These are phyloP conservation scores for Penicillium sp. DNA, from an alignment of 2,329 filamentous ascomycete genomes.

Conservation along the genomic window DNA sequence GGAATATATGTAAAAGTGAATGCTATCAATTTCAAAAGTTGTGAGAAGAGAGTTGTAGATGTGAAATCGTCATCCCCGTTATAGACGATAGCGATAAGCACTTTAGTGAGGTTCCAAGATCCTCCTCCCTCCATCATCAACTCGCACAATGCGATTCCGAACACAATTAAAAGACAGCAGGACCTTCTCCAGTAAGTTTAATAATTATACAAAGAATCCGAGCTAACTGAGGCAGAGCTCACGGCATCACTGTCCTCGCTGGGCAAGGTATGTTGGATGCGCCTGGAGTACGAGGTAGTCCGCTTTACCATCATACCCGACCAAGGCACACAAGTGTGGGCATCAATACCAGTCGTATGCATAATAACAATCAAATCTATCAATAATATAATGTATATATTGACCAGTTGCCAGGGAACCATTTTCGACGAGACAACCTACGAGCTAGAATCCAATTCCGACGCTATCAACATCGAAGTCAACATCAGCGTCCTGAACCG, in stretches of 20 bases:
- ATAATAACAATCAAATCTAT: background rate
- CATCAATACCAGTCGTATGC: conserved; percentile 57
- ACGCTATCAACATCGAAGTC: conserved; percentile 95
- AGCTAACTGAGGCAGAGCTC: conserved; percentile 46
- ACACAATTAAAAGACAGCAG: conserved; percentile 31
- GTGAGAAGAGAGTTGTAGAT: background rate
- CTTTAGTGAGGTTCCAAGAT: background rate
- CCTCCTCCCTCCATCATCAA: conserved; percentile 3
- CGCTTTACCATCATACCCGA: conserved; percentile 96
- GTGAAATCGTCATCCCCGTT: background rate
- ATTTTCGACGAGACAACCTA: conserved; percentile 79
- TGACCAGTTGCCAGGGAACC: conserved; percentile 55
- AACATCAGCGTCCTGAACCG: conserved; percentile 83
- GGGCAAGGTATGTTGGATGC: conserved; percentile 86
- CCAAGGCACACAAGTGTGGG: conserved; percentile 94
- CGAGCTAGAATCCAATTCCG: conserved; percentile 82
- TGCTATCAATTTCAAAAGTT: background rate
- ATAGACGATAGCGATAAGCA: conserved; percentile 11
- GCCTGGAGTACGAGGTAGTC: conserved; percentile 79
- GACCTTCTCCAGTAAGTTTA: conserved; percentile 19
- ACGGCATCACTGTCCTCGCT: conserved; percentile 62
- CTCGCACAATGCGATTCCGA: conserved; percentile 34
- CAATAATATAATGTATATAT: background rate
- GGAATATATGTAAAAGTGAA: background rate
- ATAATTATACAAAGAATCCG: background rate